These are phyloP conservation scores for Lichtheimia ornata DNA, from an alignment of 371 early-diverging fungal genomes.

Conservation along the genomic window DNA sequence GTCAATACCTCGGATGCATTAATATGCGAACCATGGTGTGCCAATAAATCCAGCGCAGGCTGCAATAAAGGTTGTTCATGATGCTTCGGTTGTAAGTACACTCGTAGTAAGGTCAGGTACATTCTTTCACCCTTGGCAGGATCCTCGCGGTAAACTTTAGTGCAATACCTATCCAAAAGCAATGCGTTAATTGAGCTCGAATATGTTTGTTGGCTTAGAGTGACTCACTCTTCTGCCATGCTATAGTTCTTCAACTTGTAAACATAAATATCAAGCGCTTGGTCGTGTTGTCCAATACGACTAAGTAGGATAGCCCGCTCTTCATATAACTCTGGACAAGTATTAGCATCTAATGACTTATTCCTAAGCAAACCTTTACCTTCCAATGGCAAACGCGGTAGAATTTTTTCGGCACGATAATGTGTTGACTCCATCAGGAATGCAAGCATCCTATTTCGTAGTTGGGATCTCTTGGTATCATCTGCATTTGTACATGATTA, in stretches of 20 bases:
- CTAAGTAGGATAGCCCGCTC: slow-evolving; percentile 84
- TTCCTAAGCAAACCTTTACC: slow-evolving; percentile 29
- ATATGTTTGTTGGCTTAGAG: too few relatives aligned
- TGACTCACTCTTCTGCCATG: slow-evolving; percentile 76
- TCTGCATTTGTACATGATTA: too few relatives aligned
- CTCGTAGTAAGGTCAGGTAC: slow-evolving; percentile 65
- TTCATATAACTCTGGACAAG: slow-evolving; percentile 64
- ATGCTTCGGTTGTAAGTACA: slow-evolving; percentile 60
- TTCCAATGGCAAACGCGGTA: slow-evolving; percentile 76
- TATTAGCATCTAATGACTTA: not conserved
- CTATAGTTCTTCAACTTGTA: slow-evolving; percentile 72
- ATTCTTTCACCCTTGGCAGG: slow-evolving; percentile 59
- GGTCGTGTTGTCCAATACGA: slow-evolving; percentile 83
- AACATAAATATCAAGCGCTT: slow-evolving; percentile 83
- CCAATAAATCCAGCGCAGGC: slow-evolving; percentile 63
- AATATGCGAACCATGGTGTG: slow-evolving; percentile 71
- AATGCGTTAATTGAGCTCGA: too few relatives aligned
- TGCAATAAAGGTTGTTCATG: slow-evolving; percentile 58
- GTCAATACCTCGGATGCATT: slow-evolving; percentile 59
- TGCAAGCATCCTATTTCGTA: slow-evolving; percentile 46
- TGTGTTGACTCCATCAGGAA: slow-evolving; percentile 70
- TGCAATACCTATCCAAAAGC: slow-evolving; percentile 62
- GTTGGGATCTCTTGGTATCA: not conserved
- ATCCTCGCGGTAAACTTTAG: slow-evolving; percentile 60
- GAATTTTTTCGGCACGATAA: slow-evolving; percentile 78